A percentile compares a stretch with the other conserved stretches of the same genome.
Conservation (phyloP, 1,139 yeast genomes). For the Ogataea hybrid region DNA sequence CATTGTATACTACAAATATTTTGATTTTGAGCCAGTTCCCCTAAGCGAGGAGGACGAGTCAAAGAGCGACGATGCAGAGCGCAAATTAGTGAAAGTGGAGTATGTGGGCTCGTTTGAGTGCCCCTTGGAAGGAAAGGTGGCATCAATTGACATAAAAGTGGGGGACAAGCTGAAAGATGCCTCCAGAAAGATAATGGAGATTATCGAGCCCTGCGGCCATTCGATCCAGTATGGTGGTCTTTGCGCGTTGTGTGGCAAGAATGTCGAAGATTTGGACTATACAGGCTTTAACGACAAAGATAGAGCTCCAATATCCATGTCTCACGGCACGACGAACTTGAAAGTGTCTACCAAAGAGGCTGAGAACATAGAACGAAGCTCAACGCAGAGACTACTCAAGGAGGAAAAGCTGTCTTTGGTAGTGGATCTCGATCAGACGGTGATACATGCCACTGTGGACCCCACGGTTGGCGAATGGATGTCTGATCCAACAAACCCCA, state of each 20-base stretch:
- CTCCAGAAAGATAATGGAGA: conserved; percentile 49
- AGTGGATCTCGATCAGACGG: conserved; percentile 96
- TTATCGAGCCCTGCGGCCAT: conserved; percentile 86
- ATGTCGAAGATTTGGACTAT: conserved; percentile 79
- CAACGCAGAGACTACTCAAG: conserved; percentile 58
- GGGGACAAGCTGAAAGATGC: conserved; percentile 61
- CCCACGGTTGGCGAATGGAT: conserved; percentile 98
- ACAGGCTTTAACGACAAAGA: conserved; percentile 71
- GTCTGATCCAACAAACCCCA: conserved; percentile 79
- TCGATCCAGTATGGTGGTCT: conserved; percentile 95
- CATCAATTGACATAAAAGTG: conserved; percentile 45
- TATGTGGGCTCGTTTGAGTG: conserved; percentile 73
- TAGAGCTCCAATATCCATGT: conserved; percentile 83
- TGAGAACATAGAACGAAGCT: conserved; percentile 67
- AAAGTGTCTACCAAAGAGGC: conserved; percentile 88
- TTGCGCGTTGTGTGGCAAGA: conserved; percentile 90
- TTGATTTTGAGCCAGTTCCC: conserved; percentile 65
- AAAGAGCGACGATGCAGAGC: conserved; percentile 34
- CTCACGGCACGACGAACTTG: conserved; percentile 86
- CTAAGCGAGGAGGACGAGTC: conserved; percentile 39
- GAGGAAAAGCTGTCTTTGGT: conserved; percentile 79
- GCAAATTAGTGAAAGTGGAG: conserved; percentile 43
- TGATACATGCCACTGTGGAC: conserved; percentile 96
- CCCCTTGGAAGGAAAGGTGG: conserved; percentile 74
- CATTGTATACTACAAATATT: conserved; percentile 60